Evolutionary conservation across 1,284 basidiomycete species (phyloP).

Genomic region (Cutaneotrichosporon sp.): DNA sequence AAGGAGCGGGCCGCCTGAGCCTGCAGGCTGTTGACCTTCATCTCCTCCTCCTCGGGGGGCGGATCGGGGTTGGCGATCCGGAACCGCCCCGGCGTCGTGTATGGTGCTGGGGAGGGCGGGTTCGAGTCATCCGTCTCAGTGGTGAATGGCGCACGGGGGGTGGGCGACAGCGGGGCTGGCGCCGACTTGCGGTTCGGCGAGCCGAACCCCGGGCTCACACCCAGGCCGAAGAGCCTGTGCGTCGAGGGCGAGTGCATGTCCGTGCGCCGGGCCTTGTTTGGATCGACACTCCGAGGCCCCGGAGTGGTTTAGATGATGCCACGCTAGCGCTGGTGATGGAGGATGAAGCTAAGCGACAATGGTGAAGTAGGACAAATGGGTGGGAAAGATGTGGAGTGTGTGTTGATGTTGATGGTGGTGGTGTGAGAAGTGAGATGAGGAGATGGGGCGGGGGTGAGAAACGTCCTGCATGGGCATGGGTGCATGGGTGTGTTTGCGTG

Average conservation of each 20-base stretch:
- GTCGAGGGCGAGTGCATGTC: background rate
- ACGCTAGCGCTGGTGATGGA: background rate
- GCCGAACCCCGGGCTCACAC: background rate
- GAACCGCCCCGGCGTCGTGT: constrained; percentile 8
- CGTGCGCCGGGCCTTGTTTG: background rate
- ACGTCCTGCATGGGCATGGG: background rate
- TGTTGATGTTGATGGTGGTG: background rate
- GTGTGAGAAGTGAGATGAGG: too few species aligned
- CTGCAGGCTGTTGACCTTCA: background rate
- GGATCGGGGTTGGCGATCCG: constrained; percentile 12
- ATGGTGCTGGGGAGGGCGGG: background rate
- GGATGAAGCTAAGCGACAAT: background rate
- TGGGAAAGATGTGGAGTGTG: too few species aligned
- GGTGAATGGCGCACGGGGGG: background rate
- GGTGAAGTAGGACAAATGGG: background rate
- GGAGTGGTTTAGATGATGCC: background rate
- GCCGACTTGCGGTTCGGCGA: background rate
- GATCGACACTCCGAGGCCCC: background rate
- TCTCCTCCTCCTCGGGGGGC: background rate
- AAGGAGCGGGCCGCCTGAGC: background rate
- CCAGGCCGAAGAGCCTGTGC: background rate
- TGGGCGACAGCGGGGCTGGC: background rate
- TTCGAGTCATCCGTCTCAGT: background rate
- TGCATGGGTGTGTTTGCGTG: too few species aligned
- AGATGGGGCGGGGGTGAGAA: background rate